Conservation (phyloP, 495 filamentous ascomycete genomes). For the Podospora pseudocomata region DNA sequence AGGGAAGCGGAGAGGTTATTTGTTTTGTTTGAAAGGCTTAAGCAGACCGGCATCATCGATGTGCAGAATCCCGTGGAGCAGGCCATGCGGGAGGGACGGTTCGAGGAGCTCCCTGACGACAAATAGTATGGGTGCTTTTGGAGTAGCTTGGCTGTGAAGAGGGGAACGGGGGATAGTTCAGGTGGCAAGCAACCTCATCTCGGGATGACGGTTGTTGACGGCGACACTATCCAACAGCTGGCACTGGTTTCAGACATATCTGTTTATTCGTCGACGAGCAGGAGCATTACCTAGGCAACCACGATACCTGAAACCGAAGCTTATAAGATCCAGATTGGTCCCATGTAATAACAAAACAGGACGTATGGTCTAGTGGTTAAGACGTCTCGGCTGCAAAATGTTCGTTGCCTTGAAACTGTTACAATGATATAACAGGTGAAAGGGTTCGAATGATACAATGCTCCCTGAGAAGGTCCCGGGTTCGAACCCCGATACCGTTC, state of each 20-base stretch:
- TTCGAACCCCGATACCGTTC: background rate
- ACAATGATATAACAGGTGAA: background rate
- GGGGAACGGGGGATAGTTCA: background rate
- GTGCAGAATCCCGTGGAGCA: conserved; percentile 81
- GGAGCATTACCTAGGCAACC: background rate
- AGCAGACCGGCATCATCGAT: conserved; percentile 74
- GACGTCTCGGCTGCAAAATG: background rate
- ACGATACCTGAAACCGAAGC: background rate
- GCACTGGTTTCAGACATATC: no score
- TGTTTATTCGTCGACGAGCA: no score
- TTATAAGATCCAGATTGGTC: background rate
- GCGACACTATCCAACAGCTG: no score
- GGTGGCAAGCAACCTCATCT: background rate
- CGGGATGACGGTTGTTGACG: no score
- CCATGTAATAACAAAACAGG: background rate
- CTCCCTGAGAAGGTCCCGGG: background rate
- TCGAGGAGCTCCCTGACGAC: conserved; percentile 64
- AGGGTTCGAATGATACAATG: background rate
- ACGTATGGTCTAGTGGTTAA: background rate
- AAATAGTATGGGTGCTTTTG: conserved; percentile 13
- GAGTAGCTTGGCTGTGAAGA: background rate
- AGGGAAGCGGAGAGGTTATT: conserved; percentile 89
- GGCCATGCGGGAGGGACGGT: conserved; percentile 70
- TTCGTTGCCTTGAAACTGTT: background rate
- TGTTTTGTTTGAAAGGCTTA: conserved; percentile 89